Base-by-base conservation (phyloP, 2,329 filamentous ascomycete species). In the Penicillium italicum region DNA sequence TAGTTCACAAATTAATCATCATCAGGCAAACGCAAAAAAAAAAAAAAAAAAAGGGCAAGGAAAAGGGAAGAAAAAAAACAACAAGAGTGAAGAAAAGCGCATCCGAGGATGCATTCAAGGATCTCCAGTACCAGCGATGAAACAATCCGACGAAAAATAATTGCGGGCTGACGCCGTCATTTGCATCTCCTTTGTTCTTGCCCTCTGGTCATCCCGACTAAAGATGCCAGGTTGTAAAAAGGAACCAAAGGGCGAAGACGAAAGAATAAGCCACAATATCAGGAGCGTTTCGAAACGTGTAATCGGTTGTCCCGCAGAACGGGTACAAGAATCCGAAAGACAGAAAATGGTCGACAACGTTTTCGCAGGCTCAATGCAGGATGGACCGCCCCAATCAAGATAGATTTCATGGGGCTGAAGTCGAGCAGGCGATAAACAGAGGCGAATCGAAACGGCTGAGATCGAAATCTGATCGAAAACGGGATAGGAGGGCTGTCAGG, bases 391-490 rank as follows among this genome's bases (percentile, higher is more conserved):
- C 34, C 47, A 55, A 37, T 56, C 36, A 57, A 34, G 37, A 42
- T 33, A 49, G 33, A 31, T 53, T 51, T 50, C 53, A 51, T 49
- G 42, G 50, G 47, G 46, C 24, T 34, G 24, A 48, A 37, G 45
- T 50, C 53, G 62, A 64, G 61, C 58, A 56, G 40, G 60, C 57
- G 55, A 57, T 60, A 37, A 61, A 65, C 62, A 65, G 59, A 62
- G 62, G 63, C 57, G 56, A 62, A 57, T 68, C 70, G 67, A 72
- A 68, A 66, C 66, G 64, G 68, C 55, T 53, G 53, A 62, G 53
- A 66, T 70, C 69, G 67, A 67, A 65, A 63, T 57, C 63, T 60
- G 65, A 70, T 71, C 69, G 67, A 69, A 60, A 68, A 66, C 63
- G 58, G 66, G 66, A 61, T 70, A 64, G 49, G 63, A 66, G 62